These are phyloP conservation scores for Misopates orontium DNA, from an alignment of 257 asterid species.

Conservation along the genomic window DNA sequence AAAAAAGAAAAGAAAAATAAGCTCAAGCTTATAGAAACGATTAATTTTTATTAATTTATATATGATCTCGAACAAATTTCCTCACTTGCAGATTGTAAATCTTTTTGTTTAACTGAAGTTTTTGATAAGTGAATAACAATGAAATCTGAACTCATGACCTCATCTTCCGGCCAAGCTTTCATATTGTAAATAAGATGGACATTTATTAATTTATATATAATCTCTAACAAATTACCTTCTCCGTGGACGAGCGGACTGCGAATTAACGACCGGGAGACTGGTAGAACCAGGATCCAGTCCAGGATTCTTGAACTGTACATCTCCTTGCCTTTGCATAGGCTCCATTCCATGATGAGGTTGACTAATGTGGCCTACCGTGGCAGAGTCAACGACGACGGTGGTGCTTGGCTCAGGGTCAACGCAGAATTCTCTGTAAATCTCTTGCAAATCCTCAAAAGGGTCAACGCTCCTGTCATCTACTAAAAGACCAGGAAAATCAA, in stretches of 20 bases:
- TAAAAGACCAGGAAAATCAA: conserved; percentile 24
- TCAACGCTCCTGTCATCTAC: conserved; percentile 24
- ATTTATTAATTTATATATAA: too few relatives aligned
- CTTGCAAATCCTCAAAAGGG: conserved; percentile 40
- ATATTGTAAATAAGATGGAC: too few relatives aligned
- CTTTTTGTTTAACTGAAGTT: too few relatives aligned
- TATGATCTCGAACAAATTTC: too few relatives aligned
- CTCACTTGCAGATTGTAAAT: too few relatives aligned
- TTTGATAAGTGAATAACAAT: too few relatives aligned
- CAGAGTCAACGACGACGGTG: conserved; percentile 1
- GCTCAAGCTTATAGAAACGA: too few relatives aligned
- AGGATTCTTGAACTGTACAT: conserved; percentile 12
- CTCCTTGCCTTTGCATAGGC: conserved; percentile 29
- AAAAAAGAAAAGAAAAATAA: too few relatives aligned
- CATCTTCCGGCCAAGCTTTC: too few relatives aligned
- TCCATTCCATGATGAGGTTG: conserved; percentile 19
- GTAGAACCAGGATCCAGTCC: conserved; percentile 19
- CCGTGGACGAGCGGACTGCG: conserved; percentile 45
- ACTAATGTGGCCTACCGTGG: conserved; percentile 1
- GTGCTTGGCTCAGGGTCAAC: conserved; percentile 6
- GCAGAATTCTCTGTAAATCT: conserved; percentile 39
- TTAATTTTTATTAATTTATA: too few relatives aligned
- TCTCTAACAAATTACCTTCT: conserved; percentile 56
- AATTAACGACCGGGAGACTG: conserved; percentile 27
- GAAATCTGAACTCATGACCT: too few relatives aligned